Base-by-base conservation (phyloP, 495 filamentous ascomycete species). In the Lindgomyces ingoldianus region DNA sequence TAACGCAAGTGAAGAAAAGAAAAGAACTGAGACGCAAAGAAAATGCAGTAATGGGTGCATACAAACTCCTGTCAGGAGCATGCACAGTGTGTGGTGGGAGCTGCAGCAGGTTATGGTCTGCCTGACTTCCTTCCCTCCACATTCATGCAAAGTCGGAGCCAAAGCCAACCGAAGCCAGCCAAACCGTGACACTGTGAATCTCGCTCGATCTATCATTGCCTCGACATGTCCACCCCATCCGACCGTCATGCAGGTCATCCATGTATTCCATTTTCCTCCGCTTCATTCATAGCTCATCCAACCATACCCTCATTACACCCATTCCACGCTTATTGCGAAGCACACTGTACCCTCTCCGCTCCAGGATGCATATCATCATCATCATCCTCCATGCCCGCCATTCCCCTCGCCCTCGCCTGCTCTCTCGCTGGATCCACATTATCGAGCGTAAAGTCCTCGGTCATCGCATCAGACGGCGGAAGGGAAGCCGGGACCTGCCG, bases 331-430 rank as follows among this genome's bases (percentile, higher is more conserved):
- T 96, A 99, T 84, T 98, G 94, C 6, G 91, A 94, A 64, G 94
- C 95, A 76, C 94, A 99, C 81, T 98, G 94, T 70, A 99, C 92
- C 42, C 95, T 84, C 81, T 99, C 94, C 44, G 85, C 91, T 65
- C 91, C 91, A 44, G 82, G 81, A 67, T 91, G 91, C 87, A 74
- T 93, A 83, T 91, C 89, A 60, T 98, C 94, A 16, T 90, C 88
- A 41, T 90, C 87, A 22, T 96, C 93, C 47, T 93, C 91, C 81
- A 85, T 87, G n/a, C 30, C 30, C 10, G 79, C 80, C 21, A 83
- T 85, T 53, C 86, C 88, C 66, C 89, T 86, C 44, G 91, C 91
- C 62, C 89, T 81, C 39, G 84, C 84, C 67, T 91, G 86, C 27
- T 85, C 84, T 64, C 87, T 80, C 68, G 81, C 85, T 57, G 81